Evolutionary conservation across 495 filamentous ascomycete species (phyloP), one percentile per base, ranked within the genome.

Genomic region (Aspergillus ostianus): DNA sequence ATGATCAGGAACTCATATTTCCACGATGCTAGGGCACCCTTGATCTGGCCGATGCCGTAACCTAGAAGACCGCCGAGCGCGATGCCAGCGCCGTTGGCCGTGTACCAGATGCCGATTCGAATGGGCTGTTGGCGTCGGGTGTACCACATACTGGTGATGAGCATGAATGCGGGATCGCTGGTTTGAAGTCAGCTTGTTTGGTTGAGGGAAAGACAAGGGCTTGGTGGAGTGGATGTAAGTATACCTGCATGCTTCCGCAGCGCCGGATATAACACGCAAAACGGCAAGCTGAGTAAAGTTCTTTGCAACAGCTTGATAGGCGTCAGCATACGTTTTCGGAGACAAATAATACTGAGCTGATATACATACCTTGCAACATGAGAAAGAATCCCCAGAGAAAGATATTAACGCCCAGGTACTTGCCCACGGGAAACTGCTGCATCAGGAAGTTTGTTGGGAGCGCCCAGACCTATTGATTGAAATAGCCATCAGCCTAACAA

Each of bases 71-170:
- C 85, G 27, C 84, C 83, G 0, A 82, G 71, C 12, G 83, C 82
- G 56, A 85, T 84, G 4, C 83, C 84, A 10, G 84, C 57, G 0
- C 84, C 84, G 55, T 84, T 85, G 17, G 80, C 81, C 2, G 81
- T 82, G 63, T 86, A 87, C 83, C 83, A 87, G 2, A 83, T 58
- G 4, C 82, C 84, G 45, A 86, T 82, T n/a, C 85, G 78, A 4
- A 85, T 68, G 2, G 85, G 83, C 56, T 87, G 85, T 51, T 87
- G 78, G n/a, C 75, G 71, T 15, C 83, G 68, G 1, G 82, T 85
- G 57, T 82, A 77, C 57, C 63, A 68, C 63, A 73, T 78, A 26
- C 69, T 70, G 4, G 73, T 67, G 13, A 70, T 64, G 12, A 68
- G 48, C 57, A 66, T 70, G n/a, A 64, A 69, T 1, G 66, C 64